Conservation (phyloP, 2,329 filamentous ascomycete species). For the Aureobasidium sp. region DNA sequence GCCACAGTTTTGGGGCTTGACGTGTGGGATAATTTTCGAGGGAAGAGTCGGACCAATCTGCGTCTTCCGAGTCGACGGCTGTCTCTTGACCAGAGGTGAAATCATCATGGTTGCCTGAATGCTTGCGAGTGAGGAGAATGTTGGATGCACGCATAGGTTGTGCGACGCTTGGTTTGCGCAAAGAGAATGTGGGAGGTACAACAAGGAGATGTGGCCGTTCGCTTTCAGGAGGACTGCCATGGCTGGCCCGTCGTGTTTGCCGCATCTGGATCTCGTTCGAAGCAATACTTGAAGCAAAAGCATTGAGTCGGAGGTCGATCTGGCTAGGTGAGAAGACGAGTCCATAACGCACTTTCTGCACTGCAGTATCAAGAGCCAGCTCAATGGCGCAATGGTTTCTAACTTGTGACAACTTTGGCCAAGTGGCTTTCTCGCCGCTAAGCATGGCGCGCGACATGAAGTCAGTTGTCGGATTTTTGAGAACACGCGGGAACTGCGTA, state of each 20-base stretch:
- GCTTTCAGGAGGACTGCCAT: conserved; percentile 5
- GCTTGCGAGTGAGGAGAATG: background rate
- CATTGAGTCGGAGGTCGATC: conserved; percentile 43
- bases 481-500: conserved; percentile 63
- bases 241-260: conserved; percentile 1
- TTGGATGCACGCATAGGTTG: background rate
- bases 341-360: conserved; percentile 57
- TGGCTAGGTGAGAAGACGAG: conserved; percentile 62
- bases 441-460: conserved; percentile 78
- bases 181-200: background rate
- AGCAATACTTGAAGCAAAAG: conserved; percentile 12
- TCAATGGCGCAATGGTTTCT: conserved; percentile 84
- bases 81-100: conserved; percentile 10
- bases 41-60: conserved; percentile 26
- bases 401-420: conserved; percentile 81
- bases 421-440: conserved; percentile 76
- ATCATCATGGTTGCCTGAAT: background rate
- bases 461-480: conserved; percentile 75
- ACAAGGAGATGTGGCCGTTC: background rate
- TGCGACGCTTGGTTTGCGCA: background rate
- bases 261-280: background rate
- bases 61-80: conserved; percentile 17
- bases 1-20: conserved; percentile 17
- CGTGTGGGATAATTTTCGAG: conserved; percentile 17
- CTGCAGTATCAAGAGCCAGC: conserved; percentile 67